Evolutionary conservation across 148 eudicot genomes (phyloP).

Genomic region (Rhododendron henanense): DNA sequence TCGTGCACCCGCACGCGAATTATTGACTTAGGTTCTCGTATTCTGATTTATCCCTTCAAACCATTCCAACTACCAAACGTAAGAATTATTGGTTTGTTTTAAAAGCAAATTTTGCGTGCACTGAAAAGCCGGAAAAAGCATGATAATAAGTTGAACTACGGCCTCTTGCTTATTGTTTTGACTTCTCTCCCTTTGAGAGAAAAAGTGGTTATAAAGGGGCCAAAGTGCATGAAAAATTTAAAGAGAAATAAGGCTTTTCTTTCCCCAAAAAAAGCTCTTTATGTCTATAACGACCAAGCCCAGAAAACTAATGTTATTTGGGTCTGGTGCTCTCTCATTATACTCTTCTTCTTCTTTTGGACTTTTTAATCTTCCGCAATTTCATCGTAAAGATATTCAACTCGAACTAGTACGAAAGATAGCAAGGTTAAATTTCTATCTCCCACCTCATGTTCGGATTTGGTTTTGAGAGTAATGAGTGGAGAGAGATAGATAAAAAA

Average conservation of each 20-base stretch:
- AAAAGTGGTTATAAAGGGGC: conserved; percentile 5
- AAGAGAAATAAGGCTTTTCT: background rate
- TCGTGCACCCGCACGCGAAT: too few relatives aligned
- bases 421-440: too few relatives aligned
- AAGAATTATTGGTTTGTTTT: background rate
- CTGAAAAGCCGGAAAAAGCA: conserved; percentile 11
- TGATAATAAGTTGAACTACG: background rate
- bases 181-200: conserved; percentile 11
- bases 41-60: background rate
- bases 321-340: background rate
- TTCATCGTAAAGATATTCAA: too few relatives aligned
- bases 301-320: background rate
- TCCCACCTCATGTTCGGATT: too few relatives aligned
- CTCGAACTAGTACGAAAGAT: too few relatives aligned
- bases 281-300: background rate
- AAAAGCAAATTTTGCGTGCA: background rate
- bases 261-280: background rate
- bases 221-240: background rate
- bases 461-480: too few relatives aligned
- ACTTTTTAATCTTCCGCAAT: too few relatives aligned
- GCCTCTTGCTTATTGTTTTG: conserved; percentile 5
- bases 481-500: too few relatives aligned
- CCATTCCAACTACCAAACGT: background rate
- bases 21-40: background rate
- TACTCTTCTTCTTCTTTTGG: background rate